phyloP scores from a whole-genome alignment of 2,329 filamentous ascomycete species.

The Cercospora zeina region DNA sequence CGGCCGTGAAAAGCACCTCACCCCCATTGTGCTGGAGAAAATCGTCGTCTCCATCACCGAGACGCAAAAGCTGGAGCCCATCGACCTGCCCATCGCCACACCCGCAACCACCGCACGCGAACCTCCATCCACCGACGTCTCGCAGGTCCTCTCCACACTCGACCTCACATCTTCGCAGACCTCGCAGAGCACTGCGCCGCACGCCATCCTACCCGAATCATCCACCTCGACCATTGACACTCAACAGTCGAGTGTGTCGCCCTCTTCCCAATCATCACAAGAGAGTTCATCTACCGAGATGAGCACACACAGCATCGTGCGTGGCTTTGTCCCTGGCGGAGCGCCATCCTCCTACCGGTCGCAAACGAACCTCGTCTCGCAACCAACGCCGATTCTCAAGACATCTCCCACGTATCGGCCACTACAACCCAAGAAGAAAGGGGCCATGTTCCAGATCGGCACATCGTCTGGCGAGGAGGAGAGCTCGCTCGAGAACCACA shows the following conservation, averaged over 20 bases:
- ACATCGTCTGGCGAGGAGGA: slow-evolving; percentile 80
- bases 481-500: slow-evolving; percentile 67
- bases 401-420: slow-evolving; percentile 41
- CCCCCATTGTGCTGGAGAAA: slow-evolving; percentile 87
- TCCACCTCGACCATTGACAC: slow-evolving; percentile 59
- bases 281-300: slow-evolving; percentile 65
- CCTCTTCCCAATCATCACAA: slow-evolving; percentile 49
- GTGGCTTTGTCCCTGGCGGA: slow-evolving; percentile 79
- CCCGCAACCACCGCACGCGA: slow-evolving; percentile 21
- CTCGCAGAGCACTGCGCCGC: slow-evolving; percentile 12
- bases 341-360: slow-evolving; percentile 68
- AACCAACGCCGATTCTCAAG: slow-evolving; percentile 63
- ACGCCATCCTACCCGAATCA: slow-evolving; percentile 50
- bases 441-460: slow-evolving; percentile 72
- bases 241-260: slow-evolving; percentile 42
- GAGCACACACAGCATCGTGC: slow-evolving; percentile 70
- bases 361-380: slow-evolving; percentile 57
- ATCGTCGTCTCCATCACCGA: slow-evolving; percentile 92
- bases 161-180: slow-evolving; percentile 45
- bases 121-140: slow-evolving; percentile 26
- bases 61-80: slow-evolving; percentile 66
- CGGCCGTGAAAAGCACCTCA: slow-evolving; percentile 81
- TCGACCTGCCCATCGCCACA: slow-evolving; percentile 45
- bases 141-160: slow-evolving; percentile 42
- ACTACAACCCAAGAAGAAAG: slow-evolving; percentile 60